Evolutionary conservation across 2,329 filamentous ascomycete genomes (phyloP).

Genomic region (Aspergillus jensenii): DNA sequence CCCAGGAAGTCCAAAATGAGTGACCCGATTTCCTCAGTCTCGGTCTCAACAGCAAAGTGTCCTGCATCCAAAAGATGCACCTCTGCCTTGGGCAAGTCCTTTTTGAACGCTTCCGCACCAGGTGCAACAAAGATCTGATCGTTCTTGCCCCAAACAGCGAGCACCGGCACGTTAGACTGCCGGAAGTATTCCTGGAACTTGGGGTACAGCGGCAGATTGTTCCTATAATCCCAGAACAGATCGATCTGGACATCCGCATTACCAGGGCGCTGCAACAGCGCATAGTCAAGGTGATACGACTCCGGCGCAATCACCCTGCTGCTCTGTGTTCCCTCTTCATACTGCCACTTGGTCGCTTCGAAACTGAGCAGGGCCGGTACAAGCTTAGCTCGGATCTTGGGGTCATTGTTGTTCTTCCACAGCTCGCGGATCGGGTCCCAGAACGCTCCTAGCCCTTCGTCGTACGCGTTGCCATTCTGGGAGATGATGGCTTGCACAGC

Average conservation of each 20-base stretch:
- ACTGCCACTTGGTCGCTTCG: slow-evolving; percentile 47
- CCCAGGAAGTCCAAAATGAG: slow-evolving; percentile 39
- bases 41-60: slow-evolving; percentile 55
- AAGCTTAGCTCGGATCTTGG: slow-evolving; percentile 39
- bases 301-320: slow-evolving; percentile 44
- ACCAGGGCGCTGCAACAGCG: slow-evolving; percentile 51
- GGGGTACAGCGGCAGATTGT: slow-evolving; percentile 55
- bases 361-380: slow-evolving; percentile 35
- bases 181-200: slow-evolving; percentile 58
- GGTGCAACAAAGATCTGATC: slow-evolving; percentile 48
- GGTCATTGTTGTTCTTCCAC: slow-evolving; percentile 43
- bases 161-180: slow-evolving; percentile 50
- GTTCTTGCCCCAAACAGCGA: slow-evolving; percentile 61
- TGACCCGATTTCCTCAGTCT: slow-evolving; percentile 36
- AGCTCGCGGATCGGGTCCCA: slow-evolving; percentile 51
- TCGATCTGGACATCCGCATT: slow-evolving; percentile 57
- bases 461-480: slow-evolving; percentile 64
- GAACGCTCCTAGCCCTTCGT: slow-evolving; percentile 54
- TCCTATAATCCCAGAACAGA: slow-evolving; percentile 57
- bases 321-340: slow-evolving; percentile 41
- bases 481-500: slow-evolving; percentile 54
- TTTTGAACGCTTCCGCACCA: slow-evolving; percentile 56
- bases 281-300: slow-evolving; percentile 52
- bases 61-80: slow-evolving; percentile 55
- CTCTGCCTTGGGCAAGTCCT: slow-evolving; percentile 50